Conservation (phyloP, 371 early-diverging fungal genomes). For the Haplosporangium sp. region DNA sequence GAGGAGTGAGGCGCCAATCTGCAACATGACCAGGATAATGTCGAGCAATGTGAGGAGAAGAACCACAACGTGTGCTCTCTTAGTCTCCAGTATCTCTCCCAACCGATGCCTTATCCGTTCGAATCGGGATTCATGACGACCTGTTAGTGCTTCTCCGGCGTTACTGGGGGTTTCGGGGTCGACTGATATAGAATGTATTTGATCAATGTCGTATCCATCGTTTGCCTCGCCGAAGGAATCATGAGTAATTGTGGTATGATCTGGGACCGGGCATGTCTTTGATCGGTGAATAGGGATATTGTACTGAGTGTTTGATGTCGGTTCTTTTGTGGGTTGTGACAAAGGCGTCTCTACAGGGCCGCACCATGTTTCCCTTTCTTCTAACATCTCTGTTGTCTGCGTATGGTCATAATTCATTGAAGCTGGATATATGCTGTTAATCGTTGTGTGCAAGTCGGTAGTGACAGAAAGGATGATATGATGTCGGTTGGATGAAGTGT, state of each 20-base stretch:
- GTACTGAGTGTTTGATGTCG: not conserved
- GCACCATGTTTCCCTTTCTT: too few species aligned
- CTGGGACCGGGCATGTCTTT: conserved; percentile 15
- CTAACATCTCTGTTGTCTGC: too few species aligned
- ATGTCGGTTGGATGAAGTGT: too few species aligned
- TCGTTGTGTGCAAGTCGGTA: too few species aligned
- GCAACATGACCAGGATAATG: conserved; percentile 35
- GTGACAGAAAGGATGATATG: too few species aligned
- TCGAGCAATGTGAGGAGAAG: conserved; percentile 21
- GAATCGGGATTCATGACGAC: not conserved
- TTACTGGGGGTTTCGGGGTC: not conserved
- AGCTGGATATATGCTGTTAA: too few species aligned
- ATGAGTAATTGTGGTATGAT: not conserved
- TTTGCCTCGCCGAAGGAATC: not conserved
- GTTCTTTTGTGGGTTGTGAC: too few species aligned
- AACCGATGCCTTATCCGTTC: conserved; percentile 3
- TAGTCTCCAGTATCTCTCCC: conserved; percentile 16
- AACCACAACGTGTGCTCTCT: conserved; percentile 19
- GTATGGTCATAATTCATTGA: too few species aligned
- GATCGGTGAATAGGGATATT: not conserved
- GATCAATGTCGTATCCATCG: not conserved
- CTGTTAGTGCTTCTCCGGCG: not conserved
- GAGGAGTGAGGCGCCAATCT: conserved; percentile 32
- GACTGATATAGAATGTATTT: not conserved
- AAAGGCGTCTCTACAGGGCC: too few species aligned